These are phyloP conservation scores for Heritiera fomes DNA, from an alignment of 345 rosid genomes.

Conservation along the genomic window DNA sequence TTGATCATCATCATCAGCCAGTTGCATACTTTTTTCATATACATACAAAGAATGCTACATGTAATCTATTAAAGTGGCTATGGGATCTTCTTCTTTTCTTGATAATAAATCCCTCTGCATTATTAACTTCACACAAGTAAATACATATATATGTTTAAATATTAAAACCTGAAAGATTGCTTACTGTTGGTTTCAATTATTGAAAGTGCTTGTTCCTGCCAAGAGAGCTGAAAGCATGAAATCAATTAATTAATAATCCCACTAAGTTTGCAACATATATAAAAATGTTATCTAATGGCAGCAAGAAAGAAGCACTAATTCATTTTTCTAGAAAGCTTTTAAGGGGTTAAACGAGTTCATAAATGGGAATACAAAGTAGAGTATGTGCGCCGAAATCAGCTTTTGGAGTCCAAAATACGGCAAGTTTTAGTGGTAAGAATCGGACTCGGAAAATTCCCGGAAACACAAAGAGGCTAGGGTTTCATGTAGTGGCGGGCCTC, in stretches of 20 bases:
- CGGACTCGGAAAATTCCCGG: background rate
- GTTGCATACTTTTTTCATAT: background rate
- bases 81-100: background rate
- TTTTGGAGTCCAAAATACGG: background rate
- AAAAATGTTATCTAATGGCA: background rate
- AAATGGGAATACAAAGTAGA: slow-evolving; percentile 20
- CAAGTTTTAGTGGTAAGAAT: background rate
- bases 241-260: background rate
- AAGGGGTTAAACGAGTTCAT: background rate
- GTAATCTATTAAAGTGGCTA: background rate
- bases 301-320: background rate
- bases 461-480: slow-evolving; percentile 10
- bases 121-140: background rate
- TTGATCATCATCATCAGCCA: background rate
- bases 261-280: background rate
- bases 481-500: background rate
- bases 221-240: background rate
- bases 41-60: background rate
- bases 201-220: background rate
- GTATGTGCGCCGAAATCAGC: slow-evolving; percentile 1
- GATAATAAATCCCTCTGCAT: background rate
- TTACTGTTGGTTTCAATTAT: slow-evolving; percentile 1
- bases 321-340: background rate
- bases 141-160: background rate
- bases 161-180: background rate